Conservation (phyloP, 2,329 filamentous ascomycete genomes). For the Trichoderma lentiforme region DNA sequence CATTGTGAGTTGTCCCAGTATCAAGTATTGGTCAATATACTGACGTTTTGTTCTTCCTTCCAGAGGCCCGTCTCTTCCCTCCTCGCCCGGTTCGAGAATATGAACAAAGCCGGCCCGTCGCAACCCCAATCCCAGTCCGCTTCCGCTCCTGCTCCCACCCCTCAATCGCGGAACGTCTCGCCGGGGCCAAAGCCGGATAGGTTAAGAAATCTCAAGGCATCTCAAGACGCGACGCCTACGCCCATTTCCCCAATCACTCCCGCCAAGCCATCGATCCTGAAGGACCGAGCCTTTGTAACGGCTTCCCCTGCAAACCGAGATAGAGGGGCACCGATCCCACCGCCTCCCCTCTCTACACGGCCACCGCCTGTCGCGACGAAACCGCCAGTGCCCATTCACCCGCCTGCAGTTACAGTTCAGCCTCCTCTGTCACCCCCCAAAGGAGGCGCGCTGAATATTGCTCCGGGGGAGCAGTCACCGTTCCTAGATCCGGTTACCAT, state of each 20-base stretch:
- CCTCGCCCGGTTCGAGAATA: slow-evolving; percentile 76
- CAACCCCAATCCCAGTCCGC: slow-evolving; percentile 23
- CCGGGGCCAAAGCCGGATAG: slow-evolving; percentile 43
- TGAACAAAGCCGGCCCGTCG: slow-evolving; percentile 36
- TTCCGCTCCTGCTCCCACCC: not conserved
- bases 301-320: slow-evolving; percentile 24
- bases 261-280: slow-evolving; percentile 23
- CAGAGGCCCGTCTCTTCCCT: slow-evolving; percentile 81
- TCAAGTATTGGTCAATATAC: not conserved
- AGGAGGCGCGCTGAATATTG: slow-evolving; percentile 33
- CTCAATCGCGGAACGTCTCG: slow-evolving; percentile 35
- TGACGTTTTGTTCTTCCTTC: not conserved
- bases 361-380: slow-evolving; percentile 25
- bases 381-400: slow-evolving; percentile 31
- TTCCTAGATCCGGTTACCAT: slow-evolving; percentile 48
- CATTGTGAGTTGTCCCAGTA: slow-evolving; percentile 51
- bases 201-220: slow-evolving; percentile 40
- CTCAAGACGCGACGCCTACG: slow-evolving; percentile 30
- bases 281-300: slow-evolving; percentile 8
- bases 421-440: slow-evolving; percentile 69
- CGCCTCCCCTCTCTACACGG: slow-evolving; percentile 27
- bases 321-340: slow-evolving; percentile 21
- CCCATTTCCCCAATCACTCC: slow-evolving; percentile 13
- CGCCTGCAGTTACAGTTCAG: slow-evolving; percentile 65
- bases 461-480: slow-evolving; percentile 40